Conservation (phyloP, 179 eudicot species). For the Patellifolia procumbens region DNA sequence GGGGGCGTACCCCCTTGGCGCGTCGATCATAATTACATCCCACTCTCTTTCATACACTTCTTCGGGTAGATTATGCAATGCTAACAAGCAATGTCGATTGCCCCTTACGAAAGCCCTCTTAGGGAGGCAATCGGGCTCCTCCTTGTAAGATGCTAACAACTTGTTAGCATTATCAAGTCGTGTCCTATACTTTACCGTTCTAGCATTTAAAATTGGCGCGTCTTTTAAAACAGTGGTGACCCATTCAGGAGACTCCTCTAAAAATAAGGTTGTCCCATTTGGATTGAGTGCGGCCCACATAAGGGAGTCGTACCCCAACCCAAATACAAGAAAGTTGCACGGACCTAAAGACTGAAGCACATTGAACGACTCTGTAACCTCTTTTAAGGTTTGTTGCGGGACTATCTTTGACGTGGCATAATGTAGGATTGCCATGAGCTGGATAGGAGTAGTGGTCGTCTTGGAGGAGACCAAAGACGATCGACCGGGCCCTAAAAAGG, state of each 20-base stretch:
- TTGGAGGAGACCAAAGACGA: background rate
- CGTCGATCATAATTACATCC: slow-evolving; percentile 78
- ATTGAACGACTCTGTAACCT: slow-evolving; percentile 42
- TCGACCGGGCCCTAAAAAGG: slow-evolving; percentile 1
- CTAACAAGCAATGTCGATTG: slow-evolving; percentile 49
- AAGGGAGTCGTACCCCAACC: slow-evolving; percentile 69
- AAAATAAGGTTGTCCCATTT: slow-evolving; percentile 59
- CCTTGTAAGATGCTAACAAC: slow-evolving; percentile 28
- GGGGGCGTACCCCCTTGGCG: slow-evolving; percentile 53
- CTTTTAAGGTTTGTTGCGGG: slow-evolving; percentile 53
- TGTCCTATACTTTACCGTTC: slow-evolving; percentile 48
- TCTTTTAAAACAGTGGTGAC: slow-evolving; percentile 37
- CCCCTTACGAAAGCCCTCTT: slow-evolving; percentile 38
- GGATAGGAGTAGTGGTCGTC: slow-evolving; percentile 9
- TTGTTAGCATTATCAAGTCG: slow-evolving; percentile 43
- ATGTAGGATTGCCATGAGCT: slow-evolving; percentile 51
- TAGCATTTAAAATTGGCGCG: slow-evolving; percentile 45
- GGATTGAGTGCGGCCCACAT: slow-evolving; percentile 80
- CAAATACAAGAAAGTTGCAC: slow-evolving; percentile 69
- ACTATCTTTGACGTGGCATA: slow-evolving; percentile 58
- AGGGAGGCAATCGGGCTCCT: slow-evolving; percentile 43
- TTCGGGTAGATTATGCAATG: slow-evolving; percentile 48
- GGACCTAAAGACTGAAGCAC: slow-evolving; percentile 39
- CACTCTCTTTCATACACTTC: slow-evolving; percentile 66
- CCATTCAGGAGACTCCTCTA: slow-evolving; percentile 63